Conservation (phyloP, 768 basidiomycete species). For the Suillus tomentosus region DNA sequence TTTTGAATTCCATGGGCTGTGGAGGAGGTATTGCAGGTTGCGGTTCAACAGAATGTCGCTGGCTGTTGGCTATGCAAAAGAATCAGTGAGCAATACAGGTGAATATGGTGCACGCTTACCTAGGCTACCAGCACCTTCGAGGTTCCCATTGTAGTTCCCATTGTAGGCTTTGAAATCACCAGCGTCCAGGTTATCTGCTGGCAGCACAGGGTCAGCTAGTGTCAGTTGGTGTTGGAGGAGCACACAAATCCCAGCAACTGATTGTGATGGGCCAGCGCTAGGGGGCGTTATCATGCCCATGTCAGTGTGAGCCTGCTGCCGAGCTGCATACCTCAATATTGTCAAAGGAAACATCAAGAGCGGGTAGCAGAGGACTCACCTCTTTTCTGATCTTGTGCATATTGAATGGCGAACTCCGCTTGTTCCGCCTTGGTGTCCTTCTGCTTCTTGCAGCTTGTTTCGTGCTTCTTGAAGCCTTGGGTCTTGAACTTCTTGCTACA, state of each 20-base stretch:
- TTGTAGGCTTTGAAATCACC: neutral
- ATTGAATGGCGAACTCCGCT: neutral
- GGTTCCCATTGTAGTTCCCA: too few species aligned
- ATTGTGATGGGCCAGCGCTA: neutral
- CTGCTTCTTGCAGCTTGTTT: neutral
- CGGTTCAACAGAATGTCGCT: too few species aligned
- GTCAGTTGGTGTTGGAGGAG: neutral
- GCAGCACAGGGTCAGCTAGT: neutral
- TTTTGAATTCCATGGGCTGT: too few species aligned
- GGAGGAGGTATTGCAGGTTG: too few species aligned
- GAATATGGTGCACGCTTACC: too few species aligned
- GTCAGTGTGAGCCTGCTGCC: neutral
- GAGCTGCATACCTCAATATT: neutral
- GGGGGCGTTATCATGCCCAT: neutral
- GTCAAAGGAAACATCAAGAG: neutral
- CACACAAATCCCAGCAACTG: neutral
- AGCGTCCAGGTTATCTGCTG: neutral
- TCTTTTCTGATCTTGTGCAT: conserved; percentile 2
- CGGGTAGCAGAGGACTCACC: neutral
- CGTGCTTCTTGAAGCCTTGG: conserved; percentile 9
- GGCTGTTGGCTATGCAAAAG: too few species aligned
- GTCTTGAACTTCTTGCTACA: conserved; percentile 4
- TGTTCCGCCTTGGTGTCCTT: conserved; percentile 1
- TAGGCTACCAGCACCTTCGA: too few species aligned
- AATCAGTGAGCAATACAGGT: too few species aligned